phyloP scores from a whole-genome alignment of 495 filamentous ascomycete species.

The Penicillium odoratum region DNA sequence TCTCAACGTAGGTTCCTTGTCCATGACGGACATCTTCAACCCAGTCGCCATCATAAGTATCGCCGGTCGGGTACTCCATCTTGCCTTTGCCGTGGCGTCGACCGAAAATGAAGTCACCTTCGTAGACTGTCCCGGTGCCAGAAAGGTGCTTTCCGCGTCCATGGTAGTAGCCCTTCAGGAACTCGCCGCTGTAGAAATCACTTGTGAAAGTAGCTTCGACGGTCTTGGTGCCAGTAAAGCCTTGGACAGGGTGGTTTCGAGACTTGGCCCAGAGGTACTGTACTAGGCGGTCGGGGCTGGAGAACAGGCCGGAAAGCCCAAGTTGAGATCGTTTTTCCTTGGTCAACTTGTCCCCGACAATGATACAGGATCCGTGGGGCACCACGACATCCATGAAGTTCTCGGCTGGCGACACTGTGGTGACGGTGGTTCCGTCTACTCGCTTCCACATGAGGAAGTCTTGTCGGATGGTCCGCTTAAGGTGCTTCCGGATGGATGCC shows the following conservation, averaged over 20 bases:
- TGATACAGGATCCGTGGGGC: conserved; percentile 45
- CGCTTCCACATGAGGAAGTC: conserved; percentile 51
- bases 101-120: conserved; percentile 53
- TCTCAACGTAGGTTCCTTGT: conserved; percentile 58
- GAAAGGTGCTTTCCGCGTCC: conserved; percentile 55
- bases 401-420: conserved; percentile 40
- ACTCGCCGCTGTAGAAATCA: conserved; percentile 49
- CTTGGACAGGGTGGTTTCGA: conserved; percentile 45
- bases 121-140: conserved; percentile 55
- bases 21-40: conserved; percentile 56
- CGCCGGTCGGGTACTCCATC: conserved; percentile 61
- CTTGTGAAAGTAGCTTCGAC: conserved; percentile 47
- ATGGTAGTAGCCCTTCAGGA: conserved; percentile 52
- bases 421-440: conserved; percentile 40
- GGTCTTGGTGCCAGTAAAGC: conserved; percentile 46
- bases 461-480: conserved; percentile 37
- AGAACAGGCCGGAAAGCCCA: conserved; percentile 41
- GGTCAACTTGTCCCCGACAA: conserved; percentile 44
- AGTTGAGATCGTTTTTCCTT: conserved; percentile 43
- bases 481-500: conserved; percentile 39
- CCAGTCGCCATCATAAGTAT: conserved; percentile 64
- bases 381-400: conserved; percentile 39
- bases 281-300: conserved; percentile 47
- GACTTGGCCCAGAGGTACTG: conserved; percentile 47
- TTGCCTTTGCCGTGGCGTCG: conserved; percentile 55